Base-by-base conservation (phyloP, 352 stramenopile genomes). In the Globisporangium orthogonon region DNA sequence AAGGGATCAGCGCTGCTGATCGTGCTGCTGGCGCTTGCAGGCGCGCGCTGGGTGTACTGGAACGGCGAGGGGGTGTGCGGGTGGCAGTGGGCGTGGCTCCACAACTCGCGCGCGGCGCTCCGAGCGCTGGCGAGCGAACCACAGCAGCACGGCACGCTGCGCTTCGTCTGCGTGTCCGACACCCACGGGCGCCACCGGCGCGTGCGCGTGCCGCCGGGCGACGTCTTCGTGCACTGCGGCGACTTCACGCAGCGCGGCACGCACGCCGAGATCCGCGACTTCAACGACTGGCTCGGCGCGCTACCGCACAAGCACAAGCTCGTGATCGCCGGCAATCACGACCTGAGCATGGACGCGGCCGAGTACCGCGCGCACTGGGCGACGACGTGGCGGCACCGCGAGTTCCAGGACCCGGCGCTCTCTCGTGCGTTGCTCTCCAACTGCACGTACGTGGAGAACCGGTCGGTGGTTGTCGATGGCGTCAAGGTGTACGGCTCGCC, bases 181-280 rank as follows among this genome's bases (percentile, higher is more conserved):
- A 94, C 85, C 17, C 85, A 94, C 45, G 67, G 64, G n/a, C 77
- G 76, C 35, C 85, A 94, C 58, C 75, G 72, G 7, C 68, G 79
- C 17, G 68, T 98, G 49, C 66, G 52, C 31, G 61, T 93, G 0
- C 78, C 84, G 0, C 50, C 69, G 4, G 83, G 95, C 39, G 86
- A 95, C 57, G 75, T 97, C 35, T 59, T 97, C 31, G 77, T 98
- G 49, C 88, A 96, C 45, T 91, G 95, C 62, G 83, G 84, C 17
- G 91, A 98, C 69, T 92, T 98, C 39, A 92, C 83, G 49, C 83
- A 85, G 39, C 87, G 62, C 17, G 85, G 85, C 2, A 83, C 75
- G 0, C 81, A 90, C 62, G 57, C 70, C 0, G 80, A 94, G 58
- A 78, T 93, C 58, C 50, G 59, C 41, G 79, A 86, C 56, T 93